Evolutionary conservation across 169 alveolate species (phyloP).

Genomic region (Plasmodium gallinaceum): DNA sequence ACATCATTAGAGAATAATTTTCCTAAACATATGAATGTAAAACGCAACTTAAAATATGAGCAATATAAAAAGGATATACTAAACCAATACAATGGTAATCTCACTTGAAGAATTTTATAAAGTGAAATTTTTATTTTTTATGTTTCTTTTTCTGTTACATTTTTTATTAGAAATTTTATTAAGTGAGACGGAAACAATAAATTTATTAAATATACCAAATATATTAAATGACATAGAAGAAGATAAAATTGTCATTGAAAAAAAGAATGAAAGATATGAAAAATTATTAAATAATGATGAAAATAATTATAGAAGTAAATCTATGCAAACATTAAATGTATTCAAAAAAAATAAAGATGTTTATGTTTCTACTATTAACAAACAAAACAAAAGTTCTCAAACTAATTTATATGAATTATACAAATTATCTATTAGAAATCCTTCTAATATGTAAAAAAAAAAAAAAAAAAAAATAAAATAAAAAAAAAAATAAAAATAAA

Average conservation of each 20-base stretch:
- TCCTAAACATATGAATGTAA: not conserved
- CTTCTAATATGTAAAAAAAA: conserved; percentile 48
- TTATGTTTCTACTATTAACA: conserved; percentile 65
- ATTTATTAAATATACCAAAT: conserved; percentile 58
- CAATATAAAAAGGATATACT: conserved; percentile 57
- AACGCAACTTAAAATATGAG: not conserved
- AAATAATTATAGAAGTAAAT: conserved; percentile 54
- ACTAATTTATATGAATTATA: conserved; percentile 70
- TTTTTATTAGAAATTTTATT: conserved; percentile 31
- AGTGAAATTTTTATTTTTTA: not conserved
- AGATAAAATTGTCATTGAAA: conserved; percentile 25
- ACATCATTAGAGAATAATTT: not conserved
- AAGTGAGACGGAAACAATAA: conserved; percentile 64
- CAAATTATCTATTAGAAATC: conserved; percentile 32
- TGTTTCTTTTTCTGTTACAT: not conserved
- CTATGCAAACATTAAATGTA: conserved; percentile 72
- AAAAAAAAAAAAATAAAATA: conserved; percentile 6
- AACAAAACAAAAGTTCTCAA: conserved; percentile 60
- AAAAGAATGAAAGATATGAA: conserved; percentile 44
- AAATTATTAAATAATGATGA: conserved; percentile 68
- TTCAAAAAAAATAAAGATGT: conserved; percentile 70
- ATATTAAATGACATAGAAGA: conserved; percentile 47
- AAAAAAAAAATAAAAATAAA: not conserved
- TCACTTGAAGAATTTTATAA: not conserved
- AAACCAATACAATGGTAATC: conserved; percentile 51